Evolutionary conservation across 2,329 filamentous ascomycete genomes (phyloP), one percentile per base, ranked within the genome.

Genomic region (Apiospora phragmitis): DNA sequence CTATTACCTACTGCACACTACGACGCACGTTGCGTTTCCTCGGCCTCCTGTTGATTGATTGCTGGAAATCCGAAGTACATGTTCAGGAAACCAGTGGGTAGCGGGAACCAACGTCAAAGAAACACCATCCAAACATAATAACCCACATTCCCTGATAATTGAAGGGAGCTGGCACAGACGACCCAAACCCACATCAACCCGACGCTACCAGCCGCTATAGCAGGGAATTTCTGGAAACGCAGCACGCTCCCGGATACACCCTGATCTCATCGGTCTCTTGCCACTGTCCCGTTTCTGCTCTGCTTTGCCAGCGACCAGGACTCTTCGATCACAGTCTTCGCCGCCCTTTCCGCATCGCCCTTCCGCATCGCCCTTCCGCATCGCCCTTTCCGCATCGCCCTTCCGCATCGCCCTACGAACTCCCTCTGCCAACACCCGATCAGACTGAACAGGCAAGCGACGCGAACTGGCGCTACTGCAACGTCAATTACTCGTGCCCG

Each of bases 401-500:
- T 14, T n/a, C 21, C 47, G n/a, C n/a, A 26, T 51, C 47, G 9
- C n/a, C 47, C 47, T 51, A 26, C 11, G n/a, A 18, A 8, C 6
- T 35, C 51, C 18, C 51, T 21, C 16, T 35, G 29, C 51, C 51
- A 21, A 24, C 18, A 62, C 18, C 29, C 42, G n/a, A n/a, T n/a
- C 42, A 14, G 18, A 43, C 42, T 4, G 32, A 62, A 38, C 29
- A 62, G 55, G 32, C 21, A 38, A 62, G 29, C 55, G 55, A 62
- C 55, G 32, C 55, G 55, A 62, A 6, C 55, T 32, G 32, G 55
- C 55, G 55, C 55, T 38, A 62, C 55, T 62, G 55, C 55, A 62
- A 62, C 55, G 55, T 62, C 55, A 62, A 62, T 24, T 62, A 62
- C 55, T 62, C 55, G 55, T 62, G 55, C 32, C 55, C 55, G 55